These are phyloP conservation scores for Sugiyamaella marilandica DNA, from an alignment of 805 yeast species.

Conservation along the genomic window DNA sequence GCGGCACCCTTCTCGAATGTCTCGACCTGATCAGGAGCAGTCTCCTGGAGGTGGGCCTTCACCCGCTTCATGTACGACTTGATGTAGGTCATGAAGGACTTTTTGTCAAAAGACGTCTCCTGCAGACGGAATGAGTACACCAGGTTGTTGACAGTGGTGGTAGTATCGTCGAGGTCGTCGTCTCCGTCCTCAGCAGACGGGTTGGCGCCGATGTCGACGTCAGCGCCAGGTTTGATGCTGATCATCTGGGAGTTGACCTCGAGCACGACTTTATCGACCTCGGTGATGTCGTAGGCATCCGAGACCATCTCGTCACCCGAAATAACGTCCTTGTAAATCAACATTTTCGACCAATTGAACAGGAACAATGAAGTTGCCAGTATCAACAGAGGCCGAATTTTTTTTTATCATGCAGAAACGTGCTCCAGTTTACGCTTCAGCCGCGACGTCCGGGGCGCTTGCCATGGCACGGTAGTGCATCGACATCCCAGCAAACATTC, in stretches of 20 bases:
- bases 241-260: constrained; percentile 97
- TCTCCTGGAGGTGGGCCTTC: constrained; percentile 86
- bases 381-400: neutral
- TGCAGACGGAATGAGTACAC: constrained; percentile 98
- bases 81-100: constrained; percentile 93
- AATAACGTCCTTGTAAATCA: constrained; percentile 61
- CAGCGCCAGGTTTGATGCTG: constrained; percentile 76
- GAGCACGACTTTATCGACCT: constrained; percentile 86
- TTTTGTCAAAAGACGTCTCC: constrained; percentile 94
- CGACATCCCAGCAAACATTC: too few relatives aligned
- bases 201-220: constrained; percentile 98
- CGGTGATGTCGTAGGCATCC: constrained; percentile 88
- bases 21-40: constrained; percentile 80
- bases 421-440: constrained; percentile 1
- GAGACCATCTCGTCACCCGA: constrained; percentile 92
- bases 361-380: neutral
- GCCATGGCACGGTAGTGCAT: too few relatives aligned
- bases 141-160: constrained; percentile 94
- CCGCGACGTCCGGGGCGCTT: neutral
- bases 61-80: constrained; percentile 98
- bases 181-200: constrained; percentile 96
- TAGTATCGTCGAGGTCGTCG: constrained; percentile 77
- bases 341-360: constrained; percentile 24
- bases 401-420: constrained; percentile 1
- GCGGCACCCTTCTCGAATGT: constrained; percentile 96